phyloP scores from a whole-genome alignment of 1,284 basidiomycete genomes.

The Vanrija pseudolonga region DNA sequence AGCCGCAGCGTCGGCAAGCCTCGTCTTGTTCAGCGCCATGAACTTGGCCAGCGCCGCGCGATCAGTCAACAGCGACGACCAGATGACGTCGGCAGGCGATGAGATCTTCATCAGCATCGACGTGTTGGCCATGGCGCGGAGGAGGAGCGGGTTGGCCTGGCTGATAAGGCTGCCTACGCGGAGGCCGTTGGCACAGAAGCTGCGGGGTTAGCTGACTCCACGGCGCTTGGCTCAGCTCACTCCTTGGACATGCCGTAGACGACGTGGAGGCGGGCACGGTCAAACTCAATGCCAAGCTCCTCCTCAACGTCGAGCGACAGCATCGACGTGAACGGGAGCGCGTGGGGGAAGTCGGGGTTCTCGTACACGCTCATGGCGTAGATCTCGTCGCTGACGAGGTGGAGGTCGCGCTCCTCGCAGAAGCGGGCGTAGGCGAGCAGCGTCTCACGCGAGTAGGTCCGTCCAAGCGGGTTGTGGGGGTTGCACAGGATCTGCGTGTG shows the following conservation, averaged over 20 bases:
- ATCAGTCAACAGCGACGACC: constrained; percentile 35
- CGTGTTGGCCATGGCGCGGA: constrained; percentile 46
- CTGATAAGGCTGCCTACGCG: constrained; percentile 48
- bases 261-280: constrained; percentile 47
- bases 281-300: constrained; percentile 46
- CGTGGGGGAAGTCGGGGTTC: constrained; percentile 31
- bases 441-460: constrained; percentile 46
- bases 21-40: constrained; percentile 32
- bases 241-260: constrained; percentile 51
- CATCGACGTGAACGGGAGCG: constrained; percentile 48
- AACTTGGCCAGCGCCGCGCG: constrained; percentile 28
- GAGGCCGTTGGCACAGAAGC: constrained; percentile 52
- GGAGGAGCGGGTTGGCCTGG: constrained; percentile 48
- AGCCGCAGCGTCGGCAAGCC: constrained; percentile 38
- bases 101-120: constrained; percentile 47
- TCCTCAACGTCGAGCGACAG: constrained; percentile 46
- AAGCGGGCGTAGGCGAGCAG: constrained; percentile 49
- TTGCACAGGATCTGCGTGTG: constrained; percentile 45
- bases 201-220: constrained; percentile 5
- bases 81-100: constrained; percentile 45
- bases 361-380: constrained; percentile 50
- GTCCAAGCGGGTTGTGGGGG: constrained; percentile 51
- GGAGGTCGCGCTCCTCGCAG: constrained; percentile 50
- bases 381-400: constrained; percentile 52
- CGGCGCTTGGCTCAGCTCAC: constrained; percentile 12